Evolutionary conservation across 768 basidiomycete species (phyloP).

Genomic region (Nidularia pulvinata): DNA sequence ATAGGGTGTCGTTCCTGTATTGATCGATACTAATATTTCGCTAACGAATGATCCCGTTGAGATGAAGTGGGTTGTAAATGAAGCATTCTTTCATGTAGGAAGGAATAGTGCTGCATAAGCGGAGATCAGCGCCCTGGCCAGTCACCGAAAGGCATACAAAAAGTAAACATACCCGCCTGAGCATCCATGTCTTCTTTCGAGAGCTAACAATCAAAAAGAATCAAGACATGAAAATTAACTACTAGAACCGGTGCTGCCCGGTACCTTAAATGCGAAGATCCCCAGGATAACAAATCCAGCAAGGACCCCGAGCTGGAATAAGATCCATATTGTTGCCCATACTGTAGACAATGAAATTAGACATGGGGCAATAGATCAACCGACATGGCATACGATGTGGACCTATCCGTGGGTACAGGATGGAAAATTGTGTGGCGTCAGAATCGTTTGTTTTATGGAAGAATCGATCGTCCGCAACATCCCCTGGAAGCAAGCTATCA

Average conservation of each 20-base stretch:
- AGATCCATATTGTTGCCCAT: slow-evolving; percentile 87
- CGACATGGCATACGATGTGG: slow-evolving; percentile 55
- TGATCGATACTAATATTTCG: too few species aligned
- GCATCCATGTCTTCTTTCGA: slow-evolving; percentile 60
- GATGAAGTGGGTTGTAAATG: too few species aligned
- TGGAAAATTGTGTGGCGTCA: slow-evolving; percentile 86
- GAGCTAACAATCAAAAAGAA: slow-evolving; percentile 26
- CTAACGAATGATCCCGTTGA: too few species aligned
- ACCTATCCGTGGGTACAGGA: slow-evolving; percentile 69
- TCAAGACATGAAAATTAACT: neutral
- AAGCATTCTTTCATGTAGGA: slow-evolving; percentile 43
- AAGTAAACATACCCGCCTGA: slow-evolving; percentile 58
- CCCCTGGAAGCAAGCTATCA: slow-evolving; percentile 55
- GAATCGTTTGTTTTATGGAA: slow-evolving; percentile 95
- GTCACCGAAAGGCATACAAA: neutral
- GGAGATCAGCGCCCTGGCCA: neutral
- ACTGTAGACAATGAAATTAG: slow-evolving; percentile 36
- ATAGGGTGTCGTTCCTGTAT: too few species aligned
- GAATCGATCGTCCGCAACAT: slow-evolving; percentile 91
- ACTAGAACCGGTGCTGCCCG: slow-evolving; percentile 5
- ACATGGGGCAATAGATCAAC: neutral
- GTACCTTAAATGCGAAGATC: slow-evolving; percentile 80
- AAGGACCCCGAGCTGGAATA: slow-evolving; percentile 74
- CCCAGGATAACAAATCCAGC: slow-evolving; percentile 82
- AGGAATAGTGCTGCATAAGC: slow-evolving; percentile 52